phyloP scores from a whole-genome alignment of 768 basidiomycete genomes.

The Podaxis mareebaensis region DNA sequence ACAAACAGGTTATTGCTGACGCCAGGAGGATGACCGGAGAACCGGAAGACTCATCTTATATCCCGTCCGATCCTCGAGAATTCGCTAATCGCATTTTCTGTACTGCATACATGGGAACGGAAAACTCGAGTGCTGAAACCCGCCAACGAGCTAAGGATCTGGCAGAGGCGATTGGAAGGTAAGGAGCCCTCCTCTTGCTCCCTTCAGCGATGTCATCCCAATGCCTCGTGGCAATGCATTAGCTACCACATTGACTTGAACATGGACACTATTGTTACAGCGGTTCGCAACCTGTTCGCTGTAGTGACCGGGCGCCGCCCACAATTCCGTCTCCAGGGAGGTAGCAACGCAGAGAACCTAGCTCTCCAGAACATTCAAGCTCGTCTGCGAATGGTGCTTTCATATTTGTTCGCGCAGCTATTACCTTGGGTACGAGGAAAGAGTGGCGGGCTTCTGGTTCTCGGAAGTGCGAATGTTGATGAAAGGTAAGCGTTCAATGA shows the following conservation, averaged over 20 bases:
- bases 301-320: constrained; percentile 68
- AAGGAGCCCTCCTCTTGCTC: constrained; percentile 15
- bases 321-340: constrained; percentile 85
- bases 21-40: constrained; percentile 89
- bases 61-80: constrained; percentile 86
- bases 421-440: constrained; percentile 89
- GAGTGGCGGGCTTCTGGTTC: constrained; percentile 83
- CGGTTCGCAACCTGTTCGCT: constrained; percentile 79
- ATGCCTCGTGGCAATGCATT: not conserved
- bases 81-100: constrained; percentile 89
- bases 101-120: constrained; percentile 99
- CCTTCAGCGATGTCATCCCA: not conserved
- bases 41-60: constrained; percentile 74
- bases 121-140: constrained; percentile 90
- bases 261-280: constrained; percentile 90
- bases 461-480: constrained; percentile 98
- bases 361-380: constrained; percentile 99
- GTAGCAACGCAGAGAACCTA: constrained; percentile 84
- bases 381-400: constrained; percentile 88
- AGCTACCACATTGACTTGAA: constrained; percentile 96
- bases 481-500: constrained; percentile 63
- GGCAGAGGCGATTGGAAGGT: constrained; percentile 89
- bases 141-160: constrained; percentile 84
- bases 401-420: constrained; percentile 94
- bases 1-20: constrained; percentile 85